phyloP scores from a whole-genome alignment of 1,284 basidiomycete species.

The Boletus semigastroideus region DNA sequence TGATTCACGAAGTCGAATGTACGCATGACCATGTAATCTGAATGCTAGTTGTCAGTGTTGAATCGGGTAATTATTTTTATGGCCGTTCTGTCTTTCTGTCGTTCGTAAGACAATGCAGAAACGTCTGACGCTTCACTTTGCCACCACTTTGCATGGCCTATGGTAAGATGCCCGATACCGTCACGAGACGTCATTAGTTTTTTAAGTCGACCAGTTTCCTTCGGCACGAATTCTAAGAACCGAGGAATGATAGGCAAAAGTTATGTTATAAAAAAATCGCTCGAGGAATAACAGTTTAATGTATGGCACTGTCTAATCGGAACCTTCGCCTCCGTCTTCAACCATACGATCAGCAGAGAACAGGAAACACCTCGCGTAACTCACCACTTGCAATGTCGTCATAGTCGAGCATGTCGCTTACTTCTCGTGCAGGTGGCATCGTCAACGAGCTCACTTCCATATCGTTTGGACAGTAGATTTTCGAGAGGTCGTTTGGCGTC shows the following conservation, averaged over 20 bases:
- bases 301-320: constrained; percentile 4
- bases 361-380: neutral
- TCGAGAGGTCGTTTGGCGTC: constrained; percentile 23
- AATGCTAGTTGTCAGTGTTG: no score
- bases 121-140: no score
- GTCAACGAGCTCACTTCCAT: constrained; percentile 19
- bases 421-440: constrained; percentile 17
- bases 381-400: constrained; percentile 27
- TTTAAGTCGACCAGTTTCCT: neutral
- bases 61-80: no score
- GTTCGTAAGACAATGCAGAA: no score
- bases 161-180: no score
- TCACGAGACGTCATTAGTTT: no score
- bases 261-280: neutral
- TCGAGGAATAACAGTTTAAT: neutral
- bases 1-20: no score
- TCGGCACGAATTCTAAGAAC: neutral
- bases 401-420: constrained; percentile 16
- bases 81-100: no score
- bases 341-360: neutral
- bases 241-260: neutral
- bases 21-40: no score
- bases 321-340: constrained; percentile 12
- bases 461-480: constrained; percentile 27
- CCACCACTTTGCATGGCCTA: no score